These are phyloP conservation scores for Apophysomyces variabilis DNA, from an alignment of 371 early-diverging fungal species.

Conservation along the genomic window DNA sequence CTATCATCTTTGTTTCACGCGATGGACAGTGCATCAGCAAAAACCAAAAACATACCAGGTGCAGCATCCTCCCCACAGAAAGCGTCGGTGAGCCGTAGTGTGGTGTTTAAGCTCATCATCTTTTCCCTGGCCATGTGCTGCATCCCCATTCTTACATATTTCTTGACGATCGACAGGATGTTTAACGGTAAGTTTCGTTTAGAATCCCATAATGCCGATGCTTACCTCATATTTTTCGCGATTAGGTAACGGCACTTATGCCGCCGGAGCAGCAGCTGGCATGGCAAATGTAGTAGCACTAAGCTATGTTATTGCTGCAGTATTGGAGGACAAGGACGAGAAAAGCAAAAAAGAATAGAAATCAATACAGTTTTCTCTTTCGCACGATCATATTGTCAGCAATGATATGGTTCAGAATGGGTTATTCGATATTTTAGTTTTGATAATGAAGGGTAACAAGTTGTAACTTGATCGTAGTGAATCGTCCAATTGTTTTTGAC, in stretches of 20 bases:
- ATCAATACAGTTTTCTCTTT: constrained; percentile 2
- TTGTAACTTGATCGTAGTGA: too few species aligned
- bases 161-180: constrained; percentile 15
- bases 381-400: too few species aligned
- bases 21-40: neutral
- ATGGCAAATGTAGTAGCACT: constrained; percentile 51
- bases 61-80: constrained; percentile 1
- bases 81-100: constrained; percentile 18
- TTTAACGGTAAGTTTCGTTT: constrained; percentile 8
- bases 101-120: constrained; percentile 21
- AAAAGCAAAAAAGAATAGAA: constrained; percentile 21
- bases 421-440: too few species aligned
- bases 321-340: constrained; percentile 38
- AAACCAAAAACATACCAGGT: neutral
- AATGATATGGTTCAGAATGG: too few species aligned
- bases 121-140: constrained; percentile 21
- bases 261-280: constrained; percentile 51
- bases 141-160: constrained; percentile 24
- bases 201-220: too few species aligned
- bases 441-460: too few species aligned
- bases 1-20: neutral
- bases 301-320: constrained; percentile 44
- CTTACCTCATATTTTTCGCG: neutral
- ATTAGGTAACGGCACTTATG: constrained; percentile 53
- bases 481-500: too few species aligned